phyloP scores from a whole-genome alignment of 2,329 filamentous ascomycete genomes.

The Pestalotiopsis sp. region DNA sequence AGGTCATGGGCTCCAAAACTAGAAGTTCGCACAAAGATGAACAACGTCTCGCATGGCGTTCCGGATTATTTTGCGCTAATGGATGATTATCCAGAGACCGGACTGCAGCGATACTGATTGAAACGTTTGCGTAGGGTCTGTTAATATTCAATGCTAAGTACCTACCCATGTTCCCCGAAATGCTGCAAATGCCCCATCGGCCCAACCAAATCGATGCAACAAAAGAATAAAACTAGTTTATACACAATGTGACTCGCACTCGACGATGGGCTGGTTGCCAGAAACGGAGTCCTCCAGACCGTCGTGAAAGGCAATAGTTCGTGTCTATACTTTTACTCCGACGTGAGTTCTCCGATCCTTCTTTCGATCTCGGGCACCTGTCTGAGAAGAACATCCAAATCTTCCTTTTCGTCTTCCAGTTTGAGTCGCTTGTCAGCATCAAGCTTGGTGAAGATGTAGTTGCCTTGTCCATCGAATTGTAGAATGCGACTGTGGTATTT shows the following conservation, averaged over 20 bases:
- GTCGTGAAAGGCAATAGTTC: too few relatives aligned
- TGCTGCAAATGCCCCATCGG: background rate
- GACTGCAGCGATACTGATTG: too few relatives aligned
- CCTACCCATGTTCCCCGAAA: background rate
- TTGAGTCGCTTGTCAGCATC: constrained; percentile 85
- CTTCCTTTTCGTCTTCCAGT: constrained; percentile 95
- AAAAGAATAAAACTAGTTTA: background rate
- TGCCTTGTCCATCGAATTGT: constrained; percentile 94
- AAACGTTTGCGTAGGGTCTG: background rate
- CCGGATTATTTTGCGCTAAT: background rate
- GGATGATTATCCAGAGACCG: background rate
- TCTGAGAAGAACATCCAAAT: constrained; percentile 82
- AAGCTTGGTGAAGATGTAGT: constrained; percentile 85
- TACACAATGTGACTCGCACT: background rate
- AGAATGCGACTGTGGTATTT: constrained; percentile 94
- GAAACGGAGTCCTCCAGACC: too few relatives aligned
- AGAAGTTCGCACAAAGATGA: too few relatives aligned
- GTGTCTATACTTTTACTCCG: constrained; percentile 28
- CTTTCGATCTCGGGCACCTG: constrained; percentile 88
- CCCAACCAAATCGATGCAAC: background rate
- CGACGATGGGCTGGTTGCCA: too few relatives aligned
- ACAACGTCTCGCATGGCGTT: too few relatives aligned
- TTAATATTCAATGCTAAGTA: background rate
- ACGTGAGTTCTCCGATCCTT: constrained; percentile 77
- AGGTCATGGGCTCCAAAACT: too few relatives aligned